Evolutionary conservation across 2,329 filamentous ascomycete genomes (phyloP), one percentile per base, ranked within the genome.

Genomic region (Seiridium cupressi): DNA sequence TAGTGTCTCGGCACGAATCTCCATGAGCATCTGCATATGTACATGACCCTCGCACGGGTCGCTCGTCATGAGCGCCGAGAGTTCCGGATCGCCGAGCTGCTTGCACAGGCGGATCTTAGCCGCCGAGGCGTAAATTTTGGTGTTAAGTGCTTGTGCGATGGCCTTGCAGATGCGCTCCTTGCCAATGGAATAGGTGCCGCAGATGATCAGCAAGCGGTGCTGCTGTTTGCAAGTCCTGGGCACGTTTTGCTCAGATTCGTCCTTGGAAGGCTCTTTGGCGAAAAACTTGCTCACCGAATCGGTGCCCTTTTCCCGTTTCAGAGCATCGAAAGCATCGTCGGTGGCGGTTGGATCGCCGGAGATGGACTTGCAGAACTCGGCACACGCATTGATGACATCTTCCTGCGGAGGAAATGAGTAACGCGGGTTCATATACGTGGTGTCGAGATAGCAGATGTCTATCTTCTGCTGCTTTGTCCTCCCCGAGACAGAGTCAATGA

Each of bases 151-250:
- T 67, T 89, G 86, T 3, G 95, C 95, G 64, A 99, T 96, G 48
- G 92, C 93, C 38, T 97, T 82, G 72, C 94, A 98, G 65, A 99
- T 93, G 46, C 93, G 89, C 74, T 99, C 95, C 76, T 99, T 99
- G 70, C 95, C 95, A 69, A 99, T 99, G 67, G 91, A 96, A 76
- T 99, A 99, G 0, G 95, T 99, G 49, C 95, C 95, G 62, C 97
- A 96, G 5, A 99, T 86, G 4, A 99, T 91, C 0, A 99, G 84
- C 2, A 99, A 82, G 4, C 92, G 88, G 51, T 91, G 88, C 51
- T 69, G 69, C 81, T 80, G 36, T 46, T 55, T 47, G 40, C 34
- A 61, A 55, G 18, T 48, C 3, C 38, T 51, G 46, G 34, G n/a
- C 10, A 35, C 53, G 3, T 59, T 62, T 11, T 31, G n/a, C 3